These are phyloP conservation scores for Sphagnum fallax DNA, from an alignment of 228 moss, liverwort and hornwort species.

Conservation along the genomic window DNA sequence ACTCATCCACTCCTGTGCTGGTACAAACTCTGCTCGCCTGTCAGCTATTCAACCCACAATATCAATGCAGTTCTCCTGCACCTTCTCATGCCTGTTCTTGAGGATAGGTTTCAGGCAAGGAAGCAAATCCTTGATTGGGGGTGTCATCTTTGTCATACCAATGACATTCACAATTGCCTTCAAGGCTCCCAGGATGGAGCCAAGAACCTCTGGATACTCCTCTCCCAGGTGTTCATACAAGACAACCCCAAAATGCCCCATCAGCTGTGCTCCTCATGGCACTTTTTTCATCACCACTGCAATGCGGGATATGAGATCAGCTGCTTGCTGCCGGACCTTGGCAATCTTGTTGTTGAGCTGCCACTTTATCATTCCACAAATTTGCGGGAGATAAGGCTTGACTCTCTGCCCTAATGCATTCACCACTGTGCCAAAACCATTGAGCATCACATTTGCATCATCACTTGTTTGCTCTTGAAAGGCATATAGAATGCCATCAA, in stretches of 20 bases:
- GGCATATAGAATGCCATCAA: slow-evolving; percentile 95
- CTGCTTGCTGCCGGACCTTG: slow-evolving; percentile 96
- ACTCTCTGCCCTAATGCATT: slow-evolving; percentile 97
- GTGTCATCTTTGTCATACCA: slow-evolving; percentile 99
- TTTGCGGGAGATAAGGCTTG: slow-evolving; percentile 94
- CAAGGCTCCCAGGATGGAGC: slow-evolving; percentile 90
- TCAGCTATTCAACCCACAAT: slow-evolving; percentile 96
- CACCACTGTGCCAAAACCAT: slow-evolving; percentile 98
- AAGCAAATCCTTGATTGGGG: slow-evolving; percentile 88
- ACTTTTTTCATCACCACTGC: slow-evolving; percentile 99
- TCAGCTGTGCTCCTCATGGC: slow-evolving; percentile 98
- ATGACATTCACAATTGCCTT: slow-evolving; percentile 99
- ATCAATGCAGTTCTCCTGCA: slow-evolving; percentile 97
- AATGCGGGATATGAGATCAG: slow-evolving; percentile 90
- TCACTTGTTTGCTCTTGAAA: slow-evolving; percentile 99
- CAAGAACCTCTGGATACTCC: slow-evolving; percentile 97
- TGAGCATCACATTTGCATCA: slow-evolving; percentile 98
- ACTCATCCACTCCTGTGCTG: slow-evolving; percentile 98
- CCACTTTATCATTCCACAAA: slow-evolving; percentile 99
- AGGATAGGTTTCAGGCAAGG: slow-evolving; percentile 91
- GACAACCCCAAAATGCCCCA: slow-evolving; percentile 99
- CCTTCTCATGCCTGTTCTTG: slow-evolving; percentile 99
- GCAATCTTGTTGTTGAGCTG: slow-evolving; percentile 97
- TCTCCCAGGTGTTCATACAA: slow-evolving; percentile 93
- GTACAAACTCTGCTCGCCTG: slow-evolving; percentile 96